Conservation (phyloP, 2,329 filamentous ascomycete species). For the Zasmidium citrigriseum region DNA sequence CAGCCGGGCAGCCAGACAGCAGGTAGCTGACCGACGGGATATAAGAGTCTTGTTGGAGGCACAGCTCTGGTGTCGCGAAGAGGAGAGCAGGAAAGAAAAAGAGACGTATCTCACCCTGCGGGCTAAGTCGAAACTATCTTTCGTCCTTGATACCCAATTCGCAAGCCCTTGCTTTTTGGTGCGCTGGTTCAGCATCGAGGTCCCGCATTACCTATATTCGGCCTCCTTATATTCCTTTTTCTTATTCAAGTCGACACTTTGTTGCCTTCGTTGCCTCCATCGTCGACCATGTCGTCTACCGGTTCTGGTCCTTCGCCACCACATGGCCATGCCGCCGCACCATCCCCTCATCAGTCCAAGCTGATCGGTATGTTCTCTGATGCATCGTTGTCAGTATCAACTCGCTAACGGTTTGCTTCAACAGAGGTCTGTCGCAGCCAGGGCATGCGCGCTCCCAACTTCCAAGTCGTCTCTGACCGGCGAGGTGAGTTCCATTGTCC, state of each 20-base stretch:
- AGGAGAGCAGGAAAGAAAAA: neutral
- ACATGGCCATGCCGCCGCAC: conserved; percentile 13
- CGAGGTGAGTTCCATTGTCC: conserved; percentile 57
- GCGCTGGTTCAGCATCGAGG: neutral
- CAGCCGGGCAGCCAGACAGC: neutral
- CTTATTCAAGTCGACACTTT: conserved; percentile 14
- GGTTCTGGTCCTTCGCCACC: conserved; percentile 13
- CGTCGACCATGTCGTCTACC: conserved; percentile 22
- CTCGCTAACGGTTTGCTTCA: conserved; percentile 3
- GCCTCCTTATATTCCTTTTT: conserved; percentile 15
- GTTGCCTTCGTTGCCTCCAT: neutral
- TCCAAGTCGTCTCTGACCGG: conserved; percentile 73
- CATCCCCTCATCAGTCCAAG: neutral
- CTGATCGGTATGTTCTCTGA: conserved; percentile 7
- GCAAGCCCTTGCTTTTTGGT: conserved; percentile 26
- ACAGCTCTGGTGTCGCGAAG: conserved; percentile 9
- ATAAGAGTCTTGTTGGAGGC: conserved; percentile 21
- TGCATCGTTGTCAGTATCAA: neutral
- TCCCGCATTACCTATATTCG: neutral
- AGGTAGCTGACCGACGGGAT: conserved; percentile 5
- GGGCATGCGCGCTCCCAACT: conserved; percentile 40
- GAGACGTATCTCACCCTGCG: conserved; percentile 27
- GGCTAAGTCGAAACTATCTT: conserved; percentile 28
- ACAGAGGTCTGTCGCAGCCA: conserved; percentile 32
- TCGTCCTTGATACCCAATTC: conserved; percentile 30